Base-by-base conservation (phyloP, 257 asterid genomes). In the Solanum pinnatisectum region DNA sequence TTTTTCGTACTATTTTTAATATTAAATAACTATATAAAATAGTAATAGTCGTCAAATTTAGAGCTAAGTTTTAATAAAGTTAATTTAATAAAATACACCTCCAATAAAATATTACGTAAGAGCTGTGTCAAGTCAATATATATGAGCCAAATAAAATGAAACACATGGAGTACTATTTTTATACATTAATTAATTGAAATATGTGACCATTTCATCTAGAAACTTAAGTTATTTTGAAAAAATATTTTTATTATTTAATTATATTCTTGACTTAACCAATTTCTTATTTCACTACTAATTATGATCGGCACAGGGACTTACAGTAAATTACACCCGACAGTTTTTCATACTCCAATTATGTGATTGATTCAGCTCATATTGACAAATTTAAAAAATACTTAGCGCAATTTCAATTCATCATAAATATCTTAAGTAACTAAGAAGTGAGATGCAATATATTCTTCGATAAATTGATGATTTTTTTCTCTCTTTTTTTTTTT, bases 401-500 rank as follows among this genome's bases (percentile, higher is more conserved):
- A 39, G 42, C 0, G 7, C 25, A 15, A 18, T 33, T 71, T 71
- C 10, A 32, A 33, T 6, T 32, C 0, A 32, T 71, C 78, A 71
- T 33, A 16, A 71, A 8, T 33, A 32, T 32, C 74, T 15, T 42
- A 39, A 12, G 2, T 12, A 32, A 70, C 6, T 70, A 32, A 15
- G 13, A 32, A 15, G 40, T 70, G n/a, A 70, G 39, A 70, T 30
- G 36, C 40, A 70, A 68, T 7, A 32, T 15, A 32, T 70, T 70
- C 12, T 70, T 70, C n/a, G 23, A 70, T 70, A 70, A 15, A 70
- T 70, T 30, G 77, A 30, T 70, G 40, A 3, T 8, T 70, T 70
- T 32, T 6, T 68, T 14, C 1, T 1, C 13, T 3, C 0, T 3
- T 5, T 0, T 1, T 5, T 15, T 13, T 14, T 46, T 46, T 42